A percentile compares a stretch with the other conserved stretches of the same genome.
Conservation (phyloP, 2,329 filamentous ascomycete species). For the Tolypocladium nubicola region DNA sequence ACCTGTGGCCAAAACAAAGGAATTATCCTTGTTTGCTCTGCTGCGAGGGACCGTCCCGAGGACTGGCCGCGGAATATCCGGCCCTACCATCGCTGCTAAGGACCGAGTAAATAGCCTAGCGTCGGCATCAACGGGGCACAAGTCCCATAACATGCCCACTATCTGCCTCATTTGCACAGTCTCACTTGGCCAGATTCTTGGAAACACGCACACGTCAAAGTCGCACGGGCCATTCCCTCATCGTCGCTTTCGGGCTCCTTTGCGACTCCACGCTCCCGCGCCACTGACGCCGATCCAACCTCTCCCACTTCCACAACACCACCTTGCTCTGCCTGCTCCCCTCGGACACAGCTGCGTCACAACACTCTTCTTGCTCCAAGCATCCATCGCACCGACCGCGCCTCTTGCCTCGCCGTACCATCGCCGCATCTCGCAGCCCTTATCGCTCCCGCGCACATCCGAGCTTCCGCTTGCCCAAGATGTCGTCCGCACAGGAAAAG, state of each 20-base stretch:
- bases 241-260: background rate
- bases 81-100: background rate
- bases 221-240: constrained; percentile 6
- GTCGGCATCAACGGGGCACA: background rate
- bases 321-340: constrained; percentile 9
- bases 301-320: constrained; percentile 9
- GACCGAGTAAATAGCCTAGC: background rate
- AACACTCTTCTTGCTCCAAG: background rate
- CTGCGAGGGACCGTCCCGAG: background rate
- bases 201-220: constrained; percentile 6
- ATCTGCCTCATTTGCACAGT: background rate
- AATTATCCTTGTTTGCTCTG: background rate
- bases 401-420: background rate
- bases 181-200: background rate
- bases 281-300: constrained; percentile 19
- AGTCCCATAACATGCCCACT: background rate
- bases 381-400: background rate
- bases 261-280: constrained; percentile 15
- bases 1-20: background rate
- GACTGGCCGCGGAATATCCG: background rate
- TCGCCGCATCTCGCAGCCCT: background rate
- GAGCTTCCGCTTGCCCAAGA: constrained; percentile 28
- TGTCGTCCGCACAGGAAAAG: constrained; percentile 61
- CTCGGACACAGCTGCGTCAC: constrained; percentile 3
- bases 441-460: constrained; percentile 6